Evolutionary conservation across 768 basidiomycete genomes (phyloP).

Genomic region (Fomitopsis serialis): DNA sequence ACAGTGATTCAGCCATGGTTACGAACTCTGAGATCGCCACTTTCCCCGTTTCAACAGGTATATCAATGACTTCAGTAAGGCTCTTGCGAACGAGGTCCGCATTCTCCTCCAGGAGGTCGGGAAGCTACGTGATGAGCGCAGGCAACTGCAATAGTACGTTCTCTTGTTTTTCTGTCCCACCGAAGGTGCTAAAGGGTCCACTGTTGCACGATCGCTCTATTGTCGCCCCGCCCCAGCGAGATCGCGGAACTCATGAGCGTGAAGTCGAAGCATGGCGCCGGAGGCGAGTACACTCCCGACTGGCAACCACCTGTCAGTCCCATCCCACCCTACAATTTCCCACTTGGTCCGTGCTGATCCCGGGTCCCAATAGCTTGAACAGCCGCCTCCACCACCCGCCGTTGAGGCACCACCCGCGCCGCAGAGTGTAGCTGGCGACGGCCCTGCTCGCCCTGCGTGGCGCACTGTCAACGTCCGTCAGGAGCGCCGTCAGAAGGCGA

Average conservation of each 20-base stretch:
- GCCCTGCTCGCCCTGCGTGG: conserved; percentile 67
- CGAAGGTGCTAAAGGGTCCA: not conserved
- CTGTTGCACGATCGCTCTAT: not conserved
- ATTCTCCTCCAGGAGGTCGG: conserved; percentile 57
- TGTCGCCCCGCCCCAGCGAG: conserved; percentile 42
- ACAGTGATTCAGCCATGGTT: too few species aligned
- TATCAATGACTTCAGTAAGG: conserved; percentile 58
- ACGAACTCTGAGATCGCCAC: not conserved
- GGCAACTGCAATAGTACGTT: conserved; percentile 50
- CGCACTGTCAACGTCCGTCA: conserved; percentile 64
- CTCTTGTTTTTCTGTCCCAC: not conserved
- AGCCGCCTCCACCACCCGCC: conserved; percentile 19
- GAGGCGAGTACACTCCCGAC: conserved; percentile 71
- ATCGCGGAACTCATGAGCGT: conserved; percentile 81
- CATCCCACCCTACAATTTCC: conserved; percentile 10
- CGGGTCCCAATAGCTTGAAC: not conserved
- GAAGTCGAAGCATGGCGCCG: conserved; percentile 77
- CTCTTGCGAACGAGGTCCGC: conserved; percentile 55
- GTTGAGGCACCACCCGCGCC: conserved; percentile 31
- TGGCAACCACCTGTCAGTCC: conserved; percentile 57
- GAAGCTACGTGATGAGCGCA: conserved; percentile 53
- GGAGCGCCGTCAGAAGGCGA: conserved; percentile 44
- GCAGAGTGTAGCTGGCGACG: conserved; percentile 37
- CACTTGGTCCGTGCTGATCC: not conserved
- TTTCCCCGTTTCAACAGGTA: conserved; percentile 30